Conservation (phyloP, 805 yeast species). For the Cyberlindnera bimundalis region DNA sequence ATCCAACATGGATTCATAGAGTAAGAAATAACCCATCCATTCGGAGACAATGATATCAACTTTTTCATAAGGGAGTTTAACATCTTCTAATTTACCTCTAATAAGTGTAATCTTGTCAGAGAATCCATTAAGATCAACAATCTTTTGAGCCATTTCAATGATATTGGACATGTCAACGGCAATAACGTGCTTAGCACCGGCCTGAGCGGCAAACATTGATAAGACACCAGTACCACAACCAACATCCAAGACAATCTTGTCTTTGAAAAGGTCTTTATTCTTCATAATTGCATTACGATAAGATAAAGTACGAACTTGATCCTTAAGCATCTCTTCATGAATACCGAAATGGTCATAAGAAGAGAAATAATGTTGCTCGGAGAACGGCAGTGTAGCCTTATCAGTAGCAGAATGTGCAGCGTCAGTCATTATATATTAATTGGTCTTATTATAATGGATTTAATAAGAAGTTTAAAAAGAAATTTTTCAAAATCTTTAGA, state of each 20-base stretch:
- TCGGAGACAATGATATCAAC: slow-evolving; percentile 96
- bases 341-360: slow-evolving; percentile 97
- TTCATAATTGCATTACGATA: slow-evolving; percentile 90
- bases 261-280: slow-evolving; percentile 86
- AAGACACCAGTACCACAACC: slow-evolving; percentile 99
- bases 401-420: slow-evolving; percentile 56
- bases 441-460: no score
- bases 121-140: slow-evolving; percentile 79
- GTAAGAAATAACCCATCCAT: slow-evolving; percentile 98
- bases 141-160: slow-evolving; percentile 92
- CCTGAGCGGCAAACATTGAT: slow-evolving; percentile 96
- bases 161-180: slow-evolving; percentile 97
- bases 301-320: slow-evolving; percentile 84
- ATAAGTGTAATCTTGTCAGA: slow-evolving; percentile 81
- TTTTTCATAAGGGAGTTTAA: slow-evolving; percentile 73
- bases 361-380: slow-evolving; percentile 90
- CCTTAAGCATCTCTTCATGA: slow-evolving; percentile 99
- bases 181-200: slow-evolving; percentile 98
- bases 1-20: slow-evolving; percentile 97
- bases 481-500: no score
- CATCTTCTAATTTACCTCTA: slow-evolving; percentile 93
- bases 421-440: slow-evolving; percentile 11
- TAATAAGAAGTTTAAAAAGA: neutral
- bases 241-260: slow-evolving; percentile 91
- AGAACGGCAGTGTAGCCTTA: slow-evolving; percentile 55